Base-by-base conservation (phyloP, 2,329 filamentous ascomycete species). In the Penicillium rolfsii region DNA sequence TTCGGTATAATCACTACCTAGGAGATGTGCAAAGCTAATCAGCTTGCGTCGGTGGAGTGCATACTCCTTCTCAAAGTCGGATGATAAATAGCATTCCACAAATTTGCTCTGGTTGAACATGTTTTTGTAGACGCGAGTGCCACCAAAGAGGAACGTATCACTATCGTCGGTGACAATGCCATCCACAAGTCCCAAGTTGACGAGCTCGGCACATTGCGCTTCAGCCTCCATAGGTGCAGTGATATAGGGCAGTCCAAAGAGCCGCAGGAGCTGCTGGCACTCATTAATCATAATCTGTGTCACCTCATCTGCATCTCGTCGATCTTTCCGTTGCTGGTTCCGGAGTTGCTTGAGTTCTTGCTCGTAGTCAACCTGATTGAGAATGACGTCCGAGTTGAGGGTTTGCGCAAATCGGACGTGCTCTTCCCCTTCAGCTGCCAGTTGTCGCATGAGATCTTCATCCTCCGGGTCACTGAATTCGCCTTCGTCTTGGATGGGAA, bases 71-170 rank as follows among this genome's bases (percentile, higher is more conserved):
- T 96, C 91, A 0, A 99, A 82, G 71, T 99, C 95, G 0, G 81
- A 82, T 2, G 88, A 80, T 9, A 99, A 84, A 73, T 98, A 99
- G 78, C 95, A 98, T 79, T 99, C 95, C 45, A 99, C 95, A 70
- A 92, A 96, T 74, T 99, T 99, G 76, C 95, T 95, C 70, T 92
- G 89, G 77, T 97, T 99, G 83, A 99, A 99, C 93, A 99, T 96
- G 81, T 99, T 99, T 77, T 99, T 99, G 83, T 99, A 99, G 24
- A 99, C 90, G 19, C 94, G 85, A 0, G 93, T 99, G 40, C 95
- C 96, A 19, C 95, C 96, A 75, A 99, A 99, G 0, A 99, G 85
- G 72, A 99, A 99, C 0, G 89, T 96, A 80, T 99, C 95, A 2
- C 91, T 96, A 74, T 99, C 95, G 71, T 99, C 95, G 0, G 96